Evolutionary conservation across 202 grass and related monocot species (phyloP), one percentile per base, ranked within the genome.

Genomic region (Digitaria exilis): DNA sequence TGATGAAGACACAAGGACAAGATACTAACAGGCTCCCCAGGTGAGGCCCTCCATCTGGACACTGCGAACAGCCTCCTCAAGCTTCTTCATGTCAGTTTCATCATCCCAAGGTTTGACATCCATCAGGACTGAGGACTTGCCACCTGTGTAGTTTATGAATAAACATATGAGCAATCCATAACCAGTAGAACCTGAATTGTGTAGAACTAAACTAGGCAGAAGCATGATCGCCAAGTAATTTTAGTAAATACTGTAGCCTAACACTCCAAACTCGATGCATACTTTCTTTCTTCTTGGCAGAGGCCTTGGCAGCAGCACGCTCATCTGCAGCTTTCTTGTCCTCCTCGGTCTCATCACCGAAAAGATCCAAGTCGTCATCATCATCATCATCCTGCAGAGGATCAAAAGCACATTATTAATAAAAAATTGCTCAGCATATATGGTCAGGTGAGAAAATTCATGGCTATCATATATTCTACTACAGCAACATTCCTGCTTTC

Each of bases 21-120:
- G 21, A 14, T 43, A 14, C 80, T 79, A 68, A 98, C 96, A 96
- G 82, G 96, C 96, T 87, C 96, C 96, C 96, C 96, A 98, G 2
- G 83, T 80, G 69, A 98, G 96, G 52, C 96, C 96, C n/a, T 86
- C 85, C 89, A 92, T 82, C 72, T 96, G 80, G 30, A 98, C 62
- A 22, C 91, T 85, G 58, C 91, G 91, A 5, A 96, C 96, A 92
- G 92, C 74, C 84, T 90, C 93, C 93, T 98, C 96, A 24, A 99
- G 72, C 85, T 92, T 94, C 86, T 99, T 94, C 89, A 99, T 96
- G 73, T 99, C 87, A 11, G 96, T 99, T 31, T 98, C 96, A 60
- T 98, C 96, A 80, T 98, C 96, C 96, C 96, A 98, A 2, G 93
- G 96, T 37, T 99, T 99, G 30, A 99, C 78, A 81, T 99, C 96